A percentile compares a stretch with the other conserved stretches of the same genome.
These are phyloP conservation scores for Lavandula angustifolia DNA, from an alignment of 257 asterid species.

Conservation along the genomic window DNA sequence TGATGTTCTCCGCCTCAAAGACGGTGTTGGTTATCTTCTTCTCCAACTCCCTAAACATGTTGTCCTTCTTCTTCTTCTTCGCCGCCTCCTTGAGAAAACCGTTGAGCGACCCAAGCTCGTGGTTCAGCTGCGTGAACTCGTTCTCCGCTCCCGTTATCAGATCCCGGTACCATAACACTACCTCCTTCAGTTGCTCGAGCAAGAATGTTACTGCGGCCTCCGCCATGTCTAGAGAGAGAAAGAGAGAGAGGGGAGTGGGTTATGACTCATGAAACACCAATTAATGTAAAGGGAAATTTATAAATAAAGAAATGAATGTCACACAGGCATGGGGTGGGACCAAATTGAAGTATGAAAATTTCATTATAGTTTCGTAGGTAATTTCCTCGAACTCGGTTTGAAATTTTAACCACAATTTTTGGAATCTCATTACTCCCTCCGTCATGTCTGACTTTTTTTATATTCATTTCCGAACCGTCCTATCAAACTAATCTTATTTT, in stretches of 20 bases:
- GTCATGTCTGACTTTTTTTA: too few species aligned
- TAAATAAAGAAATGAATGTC: too few species aligned
- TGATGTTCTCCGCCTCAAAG: constrained; percentile 36
- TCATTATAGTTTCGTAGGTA: too few species aligned
- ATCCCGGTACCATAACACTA: neutral
- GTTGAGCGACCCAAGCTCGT: neutral
- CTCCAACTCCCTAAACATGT: neutral
- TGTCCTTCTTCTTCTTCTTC: neutral
- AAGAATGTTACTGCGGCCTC: constrained; percentile 14
- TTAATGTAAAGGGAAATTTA: too few species aligned
- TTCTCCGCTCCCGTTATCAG: constrained; percentile 2
- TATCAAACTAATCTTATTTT: too few species aligned
- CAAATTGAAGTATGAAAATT: too few species aligned
- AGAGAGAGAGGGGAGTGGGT: neutral
- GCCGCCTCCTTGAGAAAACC: neutral
- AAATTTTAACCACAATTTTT: too few species aligned
- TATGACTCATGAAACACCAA: too few species aligned
- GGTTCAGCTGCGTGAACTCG: neutral
- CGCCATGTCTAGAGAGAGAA: neutral
- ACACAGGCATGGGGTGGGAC: too few species aligned
- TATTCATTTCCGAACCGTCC: too few species aligned
- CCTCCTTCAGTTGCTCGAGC: constrained; percentile 8
- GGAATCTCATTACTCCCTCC: too few species aligned
- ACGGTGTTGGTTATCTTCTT: constrained; percentile 24
- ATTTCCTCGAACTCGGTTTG: too few species aligned